These are phyloP conservation scores for Russula brevipes DNA, from an alignment of 768 basidiomycete species.

Conservation along the genomic window DNA sequence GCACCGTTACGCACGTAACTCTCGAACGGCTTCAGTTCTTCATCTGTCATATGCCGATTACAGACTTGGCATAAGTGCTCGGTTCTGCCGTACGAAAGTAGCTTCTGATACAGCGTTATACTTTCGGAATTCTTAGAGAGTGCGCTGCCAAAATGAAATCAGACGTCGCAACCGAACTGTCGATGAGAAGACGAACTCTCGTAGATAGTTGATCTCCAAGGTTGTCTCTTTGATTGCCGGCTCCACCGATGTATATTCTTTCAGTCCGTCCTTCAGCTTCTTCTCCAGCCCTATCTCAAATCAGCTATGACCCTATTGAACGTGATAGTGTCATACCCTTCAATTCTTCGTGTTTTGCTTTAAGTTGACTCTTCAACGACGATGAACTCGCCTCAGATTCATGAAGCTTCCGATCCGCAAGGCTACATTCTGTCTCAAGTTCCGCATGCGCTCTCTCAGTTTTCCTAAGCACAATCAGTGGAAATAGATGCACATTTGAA, in stretches of 20 bases:
- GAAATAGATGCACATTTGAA: background rate
- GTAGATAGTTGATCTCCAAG: conserved; percentile 40
- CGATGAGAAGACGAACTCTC: conserved; percentile 37
- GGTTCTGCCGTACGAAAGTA: conserved; percentile 54
- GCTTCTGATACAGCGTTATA: conserved; percentile 45
- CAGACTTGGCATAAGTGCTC: conserved; percentile 74
- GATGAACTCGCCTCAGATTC: conserved; percentile 58
- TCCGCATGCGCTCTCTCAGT: conserved; percentile 60
- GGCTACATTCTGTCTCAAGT: conserved; percentile 38
- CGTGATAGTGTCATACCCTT: conserved; percentile 43
- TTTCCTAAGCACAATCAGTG: conserved; percentile 40
- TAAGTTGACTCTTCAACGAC: conserved; percentile 55
- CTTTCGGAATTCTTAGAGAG: conserved; percentile 33
- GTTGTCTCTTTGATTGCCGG: conserved; percentile 45
- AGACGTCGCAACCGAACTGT: conserved; percentile 3
- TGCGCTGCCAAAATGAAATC: conserved; percentile 26
- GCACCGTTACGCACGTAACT: conserved; percentile 36
- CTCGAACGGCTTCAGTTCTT: conserved; percentile 58
- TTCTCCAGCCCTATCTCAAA: conserved; percentile 44
- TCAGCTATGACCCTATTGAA: background rate
- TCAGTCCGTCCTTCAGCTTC: conserved; percentile 38
- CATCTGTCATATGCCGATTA: conserved; percentile 56
- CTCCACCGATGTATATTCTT: conserved; percentile 41
- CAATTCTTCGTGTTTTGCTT: conserved; percentile 56
- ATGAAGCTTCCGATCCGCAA: conserved; percentile 54